phyloP scores from a whole-genome alignment of 2,329 filamentous ascomycete genomes.

The Colletotrichum australisinense region DNA sequence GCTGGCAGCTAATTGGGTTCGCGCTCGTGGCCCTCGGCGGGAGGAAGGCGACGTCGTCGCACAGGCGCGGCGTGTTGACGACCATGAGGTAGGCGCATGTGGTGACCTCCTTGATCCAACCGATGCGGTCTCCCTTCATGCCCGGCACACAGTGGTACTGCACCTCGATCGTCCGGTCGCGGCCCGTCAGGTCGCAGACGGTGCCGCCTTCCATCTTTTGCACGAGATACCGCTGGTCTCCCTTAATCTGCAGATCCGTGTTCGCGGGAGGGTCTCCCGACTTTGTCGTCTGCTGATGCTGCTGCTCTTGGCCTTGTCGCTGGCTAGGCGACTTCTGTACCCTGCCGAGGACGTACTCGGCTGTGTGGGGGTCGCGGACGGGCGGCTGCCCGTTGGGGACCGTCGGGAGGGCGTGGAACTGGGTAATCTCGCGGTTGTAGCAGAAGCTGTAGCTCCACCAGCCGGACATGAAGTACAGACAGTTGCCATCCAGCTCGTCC shows the following conservation, averaged over 20 bases:
- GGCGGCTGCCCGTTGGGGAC: slow-evolving; percentile 77
- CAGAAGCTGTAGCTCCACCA: slow-evolving; percentile 99
- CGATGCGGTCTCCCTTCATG: slow-evolving; percentile 78
- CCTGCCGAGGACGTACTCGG: slow-evolving; percentile 81
- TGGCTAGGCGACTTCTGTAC: slow-evolving; percentile 49
- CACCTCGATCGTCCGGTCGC: slow-evolving; percentile 85
- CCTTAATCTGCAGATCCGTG: slow-evolving; percentile 82
- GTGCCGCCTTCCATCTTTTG: slow-evolving; percentile 85
- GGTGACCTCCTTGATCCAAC: slow-evolving; percentile 91
- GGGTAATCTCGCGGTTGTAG: slow-evolving; percentile 86
- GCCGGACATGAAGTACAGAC: slow-evolving; percentile 83
- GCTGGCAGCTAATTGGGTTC: slow-evolving; percentile 80
- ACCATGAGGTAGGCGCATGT: slow-evolving; percentile 96
- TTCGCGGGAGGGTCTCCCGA: slow-evolving; percentile 45
- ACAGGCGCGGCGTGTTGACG: slow-evolving; percentile 88
- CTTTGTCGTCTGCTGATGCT: slow-evolving; percentile 25
- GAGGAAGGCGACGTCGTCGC: slow-evolving; percentile 86
- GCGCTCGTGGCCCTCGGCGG: slow-evolving; percentile 83
- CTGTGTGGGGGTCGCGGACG: slow-evolving; percentile 78
- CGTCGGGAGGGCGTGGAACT: slow-evolving; percentile 86
- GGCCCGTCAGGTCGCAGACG: slow-evolving; percentile 85
- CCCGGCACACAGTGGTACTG: slow-evolving; percentile 84
- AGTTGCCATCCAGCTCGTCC: slow-evolving; percentile 79
- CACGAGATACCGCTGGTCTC: slow-evolving; percentile 86
- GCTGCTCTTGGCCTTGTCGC: slow-evolving; percentile 30